Base-by-base conservation (phyloP, 108 stramenopile genomes). In the Mayamaea pseudoterrestris region DNA sequence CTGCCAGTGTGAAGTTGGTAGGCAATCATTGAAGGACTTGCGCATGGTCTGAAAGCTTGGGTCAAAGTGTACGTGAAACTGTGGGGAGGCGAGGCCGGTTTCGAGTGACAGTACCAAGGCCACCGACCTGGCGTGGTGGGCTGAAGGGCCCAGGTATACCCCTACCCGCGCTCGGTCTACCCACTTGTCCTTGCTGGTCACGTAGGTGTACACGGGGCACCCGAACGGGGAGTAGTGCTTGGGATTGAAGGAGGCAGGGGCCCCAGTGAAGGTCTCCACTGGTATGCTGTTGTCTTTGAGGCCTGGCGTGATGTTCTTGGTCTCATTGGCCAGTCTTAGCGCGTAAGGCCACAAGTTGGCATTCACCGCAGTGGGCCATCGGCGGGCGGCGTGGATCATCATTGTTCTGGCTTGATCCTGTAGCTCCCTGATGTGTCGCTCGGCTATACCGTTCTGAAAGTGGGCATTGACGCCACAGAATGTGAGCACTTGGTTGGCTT, bases 11-110 rank as follows among this genome's bases (percentile, higher is more conserved):
- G 48, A 49, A 9, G 30, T 36, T n/a, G 48, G 32, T 5, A n/a
- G 31, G 30, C 16, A 7, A 14, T 42, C 17, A 16, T 16, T 16
- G 17, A 14, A 42, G 7, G 14, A 16, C 8, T 11, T 7, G 11
- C 34, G 8, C 9, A 52, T 27, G 2, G 69, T 65, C 27, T 66
- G 42, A 49, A 71, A 71, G 17, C 34, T 28, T 3, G 37, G 31
- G 49, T 68, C 65, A 41, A 56, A 63, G 12, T 25, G 11, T 36
- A 41, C 24, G 41, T 67, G 71, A 40, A 55, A 67, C 42, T 73
- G 72, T 16, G 66, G 72, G 18, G 48, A 56, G 14, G 57, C 59
- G 11, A 58, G 45, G 41, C 64, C 68, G 7, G 68, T 69, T 4
- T 31, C 5, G 26, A 45, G 11, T 32, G 55, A 57, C 6, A 69